These are phyloP conservation scores for Gastrodia elata DNA, from an alignment of 106 monocot species.

Conservation along the genomic window DNA sequence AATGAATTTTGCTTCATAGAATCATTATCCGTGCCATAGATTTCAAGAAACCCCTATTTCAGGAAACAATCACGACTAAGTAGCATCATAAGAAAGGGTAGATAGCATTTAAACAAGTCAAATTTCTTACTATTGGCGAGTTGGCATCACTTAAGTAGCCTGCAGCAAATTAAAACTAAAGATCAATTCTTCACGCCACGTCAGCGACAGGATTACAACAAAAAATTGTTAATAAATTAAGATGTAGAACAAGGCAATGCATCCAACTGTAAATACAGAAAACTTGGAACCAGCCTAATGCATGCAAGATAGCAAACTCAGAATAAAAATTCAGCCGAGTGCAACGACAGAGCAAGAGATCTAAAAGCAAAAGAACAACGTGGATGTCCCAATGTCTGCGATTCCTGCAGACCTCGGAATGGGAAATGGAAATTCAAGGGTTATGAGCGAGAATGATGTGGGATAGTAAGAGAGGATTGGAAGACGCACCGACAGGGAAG, in stretches of 20 bases:
- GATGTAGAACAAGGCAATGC: neutral
- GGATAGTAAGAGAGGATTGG: neutral
- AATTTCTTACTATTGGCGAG: constrained; percentile 18
- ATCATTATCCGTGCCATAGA: neutral
- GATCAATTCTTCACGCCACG: neutral
- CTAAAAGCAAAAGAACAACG: neutral
- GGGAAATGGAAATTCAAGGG: neutral
- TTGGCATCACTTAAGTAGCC: constrained; percentile 23
- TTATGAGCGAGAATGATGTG: neutral
- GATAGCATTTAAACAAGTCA: neutral
- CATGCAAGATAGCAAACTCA: constrained; percentile 4
- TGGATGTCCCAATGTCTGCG: neutral
- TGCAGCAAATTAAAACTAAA: constrained; percentile 12
- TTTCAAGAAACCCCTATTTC: constrained; percentile 5
- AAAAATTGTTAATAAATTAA: constrained; percentile 1
- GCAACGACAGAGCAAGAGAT: neutral
- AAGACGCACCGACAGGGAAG: constrained; percentile 8
- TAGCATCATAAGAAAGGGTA: neutral
- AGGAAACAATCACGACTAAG: neutral
- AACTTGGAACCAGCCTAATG: neutral
- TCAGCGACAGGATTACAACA: constrained; percentile 8
- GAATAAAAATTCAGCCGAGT: neutral
- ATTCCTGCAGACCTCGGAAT: neutral
- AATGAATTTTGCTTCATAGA: neutral
- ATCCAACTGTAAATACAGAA: neutral